phyloP scores from a whole-genome alignment of 225 moss, liverwort and hornwort species.

The Climacium dendroides region DNA sequence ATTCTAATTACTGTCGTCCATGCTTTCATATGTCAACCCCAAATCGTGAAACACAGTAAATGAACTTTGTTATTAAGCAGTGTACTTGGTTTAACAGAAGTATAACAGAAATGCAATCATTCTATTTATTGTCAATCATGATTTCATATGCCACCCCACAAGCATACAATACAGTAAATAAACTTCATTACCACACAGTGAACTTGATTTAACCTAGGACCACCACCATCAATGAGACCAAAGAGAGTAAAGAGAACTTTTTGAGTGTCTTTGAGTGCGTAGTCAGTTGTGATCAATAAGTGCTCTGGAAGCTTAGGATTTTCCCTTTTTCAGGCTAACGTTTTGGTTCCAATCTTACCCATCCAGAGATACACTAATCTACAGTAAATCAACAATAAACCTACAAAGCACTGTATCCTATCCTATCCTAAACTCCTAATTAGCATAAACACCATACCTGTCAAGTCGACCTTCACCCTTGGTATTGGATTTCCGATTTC shows the following conservation, averaged over 20 bases:
- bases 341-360: not conserved
- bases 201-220: not conserved
- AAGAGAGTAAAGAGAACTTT: not conserved
- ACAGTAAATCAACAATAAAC: not conserved
- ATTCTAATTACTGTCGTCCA: not conserved
- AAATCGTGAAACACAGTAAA: not conserved
- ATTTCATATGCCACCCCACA: not conserved
- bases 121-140: not conserved
- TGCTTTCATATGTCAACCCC: not conserved
- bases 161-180: not conserved
- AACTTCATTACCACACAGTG: not conserved
- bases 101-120: not conserved
- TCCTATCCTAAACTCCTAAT: not conserved
- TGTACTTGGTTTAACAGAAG: not conserved
- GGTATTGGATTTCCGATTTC: constrained; percentile 46
- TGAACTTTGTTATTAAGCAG: not conserved
- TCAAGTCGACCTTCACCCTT: constrained; percentile 35
- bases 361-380: not conserved
- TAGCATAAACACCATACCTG: not conserved
- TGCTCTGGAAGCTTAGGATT: not conserved
- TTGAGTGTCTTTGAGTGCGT: not conserved
- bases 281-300: not conserved
- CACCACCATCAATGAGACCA: not conserved
- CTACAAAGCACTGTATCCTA: not conserved
- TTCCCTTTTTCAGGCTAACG: not conserved